Evolutionary conservation across 345 rosid species (phyloP), one percentile per base, ranked within the genome.

Genomic region (Boechera stricta): DNA sequence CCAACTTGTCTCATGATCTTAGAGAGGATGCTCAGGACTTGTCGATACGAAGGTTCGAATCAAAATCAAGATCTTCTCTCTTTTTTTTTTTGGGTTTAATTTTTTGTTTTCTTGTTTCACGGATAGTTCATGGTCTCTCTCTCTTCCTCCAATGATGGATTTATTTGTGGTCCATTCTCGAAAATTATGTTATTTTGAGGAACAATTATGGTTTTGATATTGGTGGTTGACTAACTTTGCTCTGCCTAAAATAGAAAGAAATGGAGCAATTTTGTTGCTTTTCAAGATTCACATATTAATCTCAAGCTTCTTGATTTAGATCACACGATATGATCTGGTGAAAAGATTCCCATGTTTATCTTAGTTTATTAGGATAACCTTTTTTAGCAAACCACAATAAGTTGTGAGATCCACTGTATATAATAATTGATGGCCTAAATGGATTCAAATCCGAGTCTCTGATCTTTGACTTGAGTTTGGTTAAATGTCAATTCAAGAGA

Each of bases 1-100:
- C 94, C 90, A 3, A 91, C 98, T 13, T 95, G 99, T 83, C 97
- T 95, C 29, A 83, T 75, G 91, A 88, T 95, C 84, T 85, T 95
- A 75, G 98, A 91, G 85, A 89, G 87, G 89, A 95, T 92, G 99
- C 93, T 95, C 24, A 82, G 83, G 66, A 86, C 77, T 47, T 95
- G 99, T 68, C 85, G 61, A 7, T 95, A 95, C 67, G 90, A 95
- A 80, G 99, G 99, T 92, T 75, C 10, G 56, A n/a, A 18, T 39
- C 47, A 7, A 52, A 38, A 36, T 6, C 52, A 64, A 71, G 70
- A 77, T 77, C 67, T 54, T 69, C 10, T 39, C 18, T 76, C 29
- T 52, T 9, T 2, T 3, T 15, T 18, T 11, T 8, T 21, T 33
- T 45, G 6, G 12, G 5, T 16, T 38, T 7, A 5, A 0, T 8